Evolutionary conservation across 2,329 filamentous ascomycete species (phyloP).

Genomic region (Shiraia sp.): DNA sequence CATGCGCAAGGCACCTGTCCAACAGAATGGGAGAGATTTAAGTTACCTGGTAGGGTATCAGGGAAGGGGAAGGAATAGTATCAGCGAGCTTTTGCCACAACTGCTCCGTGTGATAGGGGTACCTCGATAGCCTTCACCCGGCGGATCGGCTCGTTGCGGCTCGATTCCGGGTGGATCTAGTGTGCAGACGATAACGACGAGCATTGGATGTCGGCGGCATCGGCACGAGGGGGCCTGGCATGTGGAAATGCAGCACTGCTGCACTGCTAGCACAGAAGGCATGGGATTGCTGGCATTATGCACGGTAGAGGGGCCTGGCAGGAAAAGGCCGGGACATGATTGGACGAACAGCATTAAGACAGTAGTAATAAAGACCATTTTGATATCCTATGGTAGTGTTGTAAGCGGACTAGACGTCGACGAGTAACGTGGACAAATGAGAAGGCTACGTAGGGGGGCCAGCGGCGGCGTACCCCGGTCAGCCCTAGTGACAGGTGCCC

Average conservation of each 20-base stretch:
- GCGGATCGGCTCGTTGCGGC: constrained; percentile 24
- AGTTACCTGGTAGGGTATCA: constrained; percentile 8
- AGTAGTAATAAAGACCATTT: constrained; percentile 16
- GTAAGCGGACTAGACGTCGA: constrained; percentile 17
- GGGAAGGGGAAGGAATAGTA: constrained; percentile 11
- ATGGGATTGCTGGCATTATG: constrained; percentile 16
- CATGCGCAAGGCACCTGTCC: not conserved
- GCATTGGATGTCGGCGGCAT: constrained; percentile 5
- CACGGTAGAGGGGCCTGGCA: constrained; percentile 6
- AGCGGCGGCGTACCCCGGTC: constrained; percentile 24
- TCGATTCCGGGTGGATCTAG: constrained; percentile 20
- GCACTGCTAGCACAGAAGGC: constrained; percentile 13
- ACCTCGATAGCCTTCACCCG: constrained; percentile 2
- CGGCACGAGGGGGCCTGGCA: constrained; percentile 3
- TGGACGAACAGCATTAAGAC: constrained; percentile 15
- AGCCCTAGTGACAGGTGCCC: constrained; percentile 20
- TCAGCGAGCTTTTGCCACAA: constrained; percentile 14
- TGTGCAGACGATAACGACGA: constrained; percentile 20
- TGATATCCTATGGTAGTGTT: constrained; percentile 13
- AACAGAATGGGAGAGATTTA: constrained; percentile 4
- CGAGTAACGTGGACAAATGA: constrained; percentile 43
- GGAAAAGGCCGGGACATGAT: constrained; percentile 9
- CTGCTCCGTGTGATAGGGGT: constrained; percentile 16
- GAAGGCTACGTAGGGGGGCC: constrained; percentile 18
- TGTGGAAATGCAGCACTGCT: constrained; percentile 8